Evolutionary conservation across 495 filamentous ascomycete species (phyloP).

Genomic region (Hypoxylon fragiforme): DNA sequence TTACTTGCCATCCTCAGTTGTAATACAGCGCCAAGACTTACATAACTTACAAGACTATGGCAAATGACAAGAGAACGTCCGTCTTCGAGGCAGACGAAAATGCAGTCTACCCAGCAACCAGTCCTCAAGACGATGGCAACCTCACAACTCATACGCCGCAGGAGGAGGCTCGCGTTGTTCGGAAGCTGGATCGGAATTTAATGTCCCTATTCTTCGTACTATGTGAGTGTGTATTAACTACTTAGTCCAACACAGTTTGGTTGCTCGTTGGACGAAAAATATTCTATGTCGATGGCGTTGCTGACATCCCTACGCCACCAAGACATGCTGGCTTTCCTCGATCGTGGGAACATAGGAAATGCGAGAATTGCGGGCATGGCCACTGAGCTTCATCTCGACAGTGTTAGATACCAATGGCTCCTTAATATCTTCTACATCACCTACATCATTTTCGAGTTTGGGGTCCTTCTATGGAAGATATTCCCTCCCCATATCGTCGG

Average conservation of each 20-base stretch:
- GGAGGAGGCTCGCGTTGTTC: conserved; percentile 33
- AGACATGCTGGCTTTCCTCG: conserved; percentile 41
- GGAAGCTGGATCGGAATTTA: conserved; percentile 38
- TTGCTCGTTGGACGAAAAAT: no score
- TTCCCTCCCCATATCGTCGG: conserved; percentile 48
- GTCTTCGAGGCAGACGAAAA: conserved; percentile 21
- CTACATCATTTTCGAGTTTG: conserved; percentile 63
- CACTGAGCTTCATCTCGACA: conserved; percentile 36
- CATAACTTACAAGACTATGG: conserved; percentile 11
- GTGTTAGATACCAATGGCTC: conserved; percentile 56
- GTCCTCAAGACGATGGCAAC: conserved; percentile 5
- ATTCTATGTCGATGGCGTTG: no score
- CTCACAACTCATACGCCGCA: neutral
- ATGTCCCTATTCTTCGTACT: conserved; percentile 43
- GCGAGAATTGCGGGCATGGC: conserved; percentile 45
- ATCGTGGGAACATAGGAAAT: conserved; percentile 51
- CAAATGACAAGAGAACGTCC: conserved; percentile 19
- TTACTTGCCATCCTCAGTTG: conserved; percentile 9
- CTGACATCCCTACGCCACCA: conserved; percentile 7
- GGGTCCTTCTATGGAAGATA: conserved; percentile 69
- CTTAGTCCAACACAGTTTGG: no score
- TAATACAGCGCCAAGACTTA: neutral
- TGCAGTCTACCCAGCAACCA: neutral
- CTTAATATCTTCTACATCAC: conserved; percentile 72
- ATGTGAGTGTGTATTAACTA: conserved; percentile 18